phyloP scores from a whole-genome alignment of 306 rosid species.

The Cucurbita moschata region DNA sequence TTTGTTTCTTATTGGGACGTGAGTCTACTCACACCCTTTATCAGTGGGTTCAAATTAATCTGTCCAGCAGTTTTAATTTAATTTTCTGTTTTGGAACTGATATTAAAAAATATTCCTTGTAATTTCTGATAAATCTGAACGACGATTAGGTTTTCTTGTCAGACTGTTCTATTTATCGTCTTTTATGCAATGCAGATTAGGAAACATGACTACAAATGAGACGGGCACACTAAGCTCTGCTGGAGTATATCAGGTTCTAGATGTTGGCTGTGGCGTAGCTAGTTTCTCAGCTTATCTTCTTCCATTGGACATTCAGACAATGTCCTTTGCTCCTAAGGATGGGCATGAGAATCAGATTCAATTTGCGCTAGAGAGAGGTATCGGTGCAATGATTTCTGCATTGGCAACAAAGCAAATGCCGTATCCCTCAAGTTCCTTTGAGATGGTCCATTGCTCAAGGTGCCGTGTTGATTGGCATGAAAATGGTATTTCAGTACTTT shows the following conservation, averaged over 20 bases:
- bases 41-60: neutral
- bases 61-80: neutral
- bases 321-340: constrained; percentile 98
- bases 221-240: constrained; percentile 64
- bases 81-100: neutral
- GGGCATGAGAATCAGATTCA: constrained; percentile 94
- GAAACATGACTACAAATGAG: constrained; percentile 71
- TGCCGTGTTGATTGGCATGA: constrained; percentile 87
- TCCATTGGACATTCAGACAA: constrained; percentile 60
- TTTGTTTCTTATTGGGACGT: neutral
- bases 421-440: constrained; percentile 67
- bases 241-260: constrained; percentile 66
- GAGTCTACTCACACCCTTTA: neutral
- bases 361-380: constrained; percentile 86
- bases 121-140: neutral
- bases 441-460: constrained; percentile 91
- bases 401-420: constrained; percentile 82
- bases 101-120: neutral
- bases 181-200: constrained; percentile 39
- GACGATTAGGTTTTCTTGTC: neutral
- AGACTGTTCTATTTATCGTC: neutral
- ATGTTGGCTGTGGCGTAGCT: constrained; percentile 97
- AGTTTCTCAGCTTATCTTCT: constrained; percentile 94
- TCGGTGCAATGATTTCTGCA: constrained; percentile 81
- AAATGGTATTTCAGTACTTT: constrained; percentile 34